Evolutionary conservation across 371 early-diverging fungal species (phyloP), one percentile per base, ranked within the genome.

Genomic region (Rhizopus sp.): DNA sequence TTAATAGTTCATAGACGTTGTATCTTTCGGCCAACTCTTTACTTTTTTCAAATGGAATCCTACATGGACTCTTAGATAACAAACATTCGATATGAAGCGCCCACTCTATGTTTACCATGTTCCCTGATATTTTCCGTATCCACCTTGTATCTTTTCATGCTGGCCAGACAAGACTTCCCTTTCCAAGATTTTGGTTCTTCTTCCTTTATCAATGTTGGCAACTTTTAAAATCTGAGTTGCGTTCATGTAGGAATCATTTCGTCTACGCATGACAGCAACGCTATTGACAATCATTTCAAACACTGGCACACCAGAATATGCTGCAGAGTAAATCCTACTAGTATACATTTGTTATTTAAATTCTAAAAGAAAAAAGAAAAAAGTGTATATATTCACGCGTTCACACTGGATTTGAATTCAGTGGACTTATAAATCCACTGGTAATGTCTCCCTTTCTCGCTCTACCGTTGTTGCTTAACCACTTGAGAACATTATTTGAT

Each of bases 51-150:
- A 85, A 88, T 3, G 95, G 95, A 30, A 95, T 84, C 95, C 93
- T 91, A 33, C 23, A 34, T 39, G 33, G 9, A 48, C 13, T 35
- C 30, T 13, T 29, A 35, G 47, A 10, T 46, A 1, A 16, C 13
- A 38, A 33, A 53, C 33, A 50, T 9, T 51, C 3, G 50, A 53
- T 23, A 23, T 23, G 13, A 5, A 47, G 6, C 37, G 17, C 7
- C 32, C 34, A 8, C 30, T 48, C 30, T 7, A 0, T 16, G 30
- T 66, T 69, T 80, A 90, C 89, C 87, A 94, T 37, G 93, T 94
- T 39, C 98, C 98, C 79, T 97, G 96, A 68, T 93, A 96, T 79
- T 96, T 95, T 37, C 98, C 98, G 72, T 96, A 96, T 13, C 98
- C 98, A 17, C 98, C 98, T 75, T 97, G 97, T 8, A 98, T 91